Percentiles rank a stretch among this genome's conserved stretches.
phyloP scores from a whole-genome alignment of 352 stramenopile genomes.

The Plasmopara muralis region DNA sequence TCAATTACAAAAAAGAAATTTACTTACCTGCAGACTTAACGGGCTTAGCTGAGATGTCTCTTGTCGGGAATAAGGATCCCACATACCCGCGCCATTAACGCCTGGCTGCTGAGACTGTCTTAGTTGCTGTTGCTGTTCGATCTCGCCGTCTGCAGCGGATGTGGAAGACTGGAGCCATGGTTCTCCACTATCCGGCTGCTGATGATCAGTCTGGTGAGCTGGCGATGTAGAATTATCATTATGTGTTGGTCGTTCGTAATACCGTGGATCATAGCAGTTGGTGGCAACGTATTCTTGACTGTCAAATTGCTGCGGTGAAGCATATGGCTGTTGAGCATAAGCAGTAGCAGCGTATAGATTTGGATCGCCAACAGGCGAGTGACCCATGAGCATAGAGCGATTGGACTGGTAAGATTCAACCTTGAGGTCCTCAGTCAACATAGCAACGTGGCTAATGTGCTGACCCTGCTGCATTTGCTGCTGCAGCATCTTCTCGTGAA shows the following conservation, averaged over 20 bases:
- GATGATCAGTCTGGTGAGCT: slow-evolving; percentile 25
- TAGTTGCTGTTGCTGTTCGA: slow-evolving; percentile 19
- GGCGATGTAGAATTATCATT: slow-evolving; percentile 22
- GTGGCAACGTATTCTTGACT: slow-evolving; percentile 24
- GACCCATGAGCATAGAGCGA: slow-evolving; percentile 23
- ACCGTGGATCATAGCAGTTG: slow-evolving; percentile 30
- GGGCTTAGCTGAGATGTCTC: slow-evolving; percentile 36
- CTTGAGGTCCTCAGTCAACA: slow-evolving; percentile 35
- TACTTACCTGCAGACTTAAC: slow-evolving; percentile 45
- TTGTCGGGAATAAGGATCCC: slow-evolving; percentile 35
- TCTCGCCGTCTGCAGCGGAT: slow-evolving; percentile 13
- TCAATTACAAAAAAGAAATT: slow-evolving; percentile 37
- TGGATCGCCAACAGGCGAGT: slow-evolving; percentile 26
- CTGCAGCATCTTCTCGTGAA: slow-evolving; percentile 59
- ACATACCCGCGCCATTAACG: slow-evolving; percentile 22
- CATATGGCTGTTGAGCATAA: slow-evolving; percentile 30
- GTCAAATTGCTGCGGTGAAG: slow-evolving; percentile 27
- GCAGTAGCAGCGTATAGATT: slow-evolving; percentile 30
- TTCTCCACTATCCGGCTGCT: slow-evolving; percentile 22
- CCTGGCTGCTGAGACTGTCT: slow-evolving; percentile 25
- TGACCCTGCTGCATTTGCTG: slow-evolving; percentile 63
- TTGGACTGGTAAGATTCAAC: slow-evolving; percentile 30
- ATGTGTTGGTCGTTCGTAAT: slow-evolving; percentile 30
- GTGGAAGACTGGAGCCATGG: slow-evolving; percentile 18
- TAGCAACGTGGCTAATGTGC: slow-evolving; percentile 36